Base-by-base conservation (phyloP, 805 yeast genomes). In the Ogataea paraovalis region DNA sequence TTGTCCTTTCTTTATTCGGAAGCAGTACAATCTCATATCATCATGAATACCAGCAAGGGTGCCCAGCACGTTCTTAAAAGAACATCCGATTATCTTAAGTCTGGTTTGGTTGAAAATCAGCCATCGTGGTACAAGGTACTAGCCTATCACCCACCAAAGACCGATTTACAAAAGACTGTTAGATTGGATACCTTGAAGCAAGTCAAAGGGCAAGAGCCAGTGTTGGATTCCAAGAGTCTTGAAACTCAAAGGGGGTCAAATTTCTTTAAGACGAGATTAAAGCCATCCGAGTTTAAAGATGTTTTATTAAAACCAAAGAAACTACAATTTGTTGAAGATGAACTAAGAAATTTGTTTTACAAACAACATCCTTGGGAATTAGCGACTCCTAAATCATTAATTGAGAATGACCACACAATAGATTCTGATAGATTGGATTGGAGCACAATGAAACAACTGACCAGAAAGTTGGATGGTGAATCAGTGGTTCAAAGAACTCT, bases 341-440 rank as follows among this genome's bases (percentile, higher is more conserved):
- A 84, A 57, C 68, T 94, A 56, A 80, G 99, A 70, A 74, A 78
- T 41, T 72, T 86, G 21, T 94, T 94, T 61, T 92, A 84, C 67
- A 81, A 82, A 49, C 97, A 91, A 64, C 99, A 94, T 68, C 99
- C 99, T 6, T 94, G 99, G 99, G 99, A 94, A 68, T 72, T 91
- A 45, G 88, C 98, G 1, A 79, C 96, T 56, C 97, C 98, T 13
- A 87, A 87, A 63, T 75, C 80, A 25, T 69, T 94, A 55, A 75
- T 90, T 41, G 99, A 94, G 66, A 86, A 82, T 58, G 74, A 75
- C 33, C 87, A 86, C 7, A 71, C 75, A 39, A 49, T 64, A 13
- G 88, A 85, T 41, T 58, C 66, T 37, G 49, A 57, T 2, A 60
- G 64, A 7, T 73, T 74, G 48, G 89, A 94, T 65, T 94, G 99